A percentile compares a stretch with the other conserved stretches of the same genome.
These are phyloP conservation scores for Alternaria triticina DNA, from an alignment of 2,329 filamentous ascomycete genomes.

Conservation along the genomic window DNA sequence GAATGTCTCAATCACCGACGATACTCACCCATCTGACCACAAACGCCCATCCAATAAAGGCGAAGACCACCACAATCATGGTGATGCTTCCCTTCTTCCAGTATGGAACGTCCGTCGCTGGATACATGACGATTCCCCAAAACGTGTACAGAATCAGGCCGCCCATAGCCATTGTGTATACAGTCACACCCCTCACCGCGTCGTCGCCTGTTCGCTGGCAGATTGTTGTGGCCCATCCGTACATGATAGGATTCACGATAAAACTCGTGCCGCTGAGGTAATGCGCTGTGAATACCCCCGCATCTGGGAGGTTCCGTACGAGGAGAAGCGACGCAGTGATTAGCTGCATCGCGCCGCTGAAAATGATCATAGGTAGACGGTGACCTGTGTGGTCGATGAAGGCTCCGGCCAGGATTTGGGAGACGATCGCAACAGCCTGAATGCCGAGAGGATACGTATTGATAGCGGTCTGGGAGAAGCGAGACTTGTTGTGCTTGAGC, in stretches of 20 bases:
- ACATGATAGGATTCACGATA: slow-evolving; percentile 48
- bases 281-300: slow-evolving; percentile 43
- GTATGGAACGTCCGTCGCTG: slow-evolving; percentile 52
- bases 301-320: slow-evolving; percentile 36
- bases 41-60: slow-evolving; percentile 16
- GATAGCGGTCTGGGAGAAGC: slow-evolving; percentile 52
- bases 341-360: slow-evolving; percentile 41
- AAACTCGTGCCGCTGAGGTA: slow-evolving; percentile 48
- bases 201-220: slow-evolving; percentile 49
- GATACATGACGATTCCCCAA: slow-evolving; percentile 54
- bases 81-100: slow-evolving; percentile 49
- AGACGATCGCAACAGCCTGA: slow-evolving; percentile 61
- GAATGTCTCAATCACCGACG: neutral
- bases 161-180: slow-evolving; percentile 50
- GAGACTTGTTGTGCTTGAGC: slow-evolving; percentile 21
- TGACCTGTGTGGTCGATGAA: slow-evolving; percentile 46
- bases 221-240: slow-evolving; percentile 50
- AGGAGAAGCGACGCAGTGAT: slow-evolving; percentile 41
- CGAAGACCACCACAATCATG: slow-evolving; percentile 39
- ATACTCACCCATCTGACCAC: slow-evolving; percentile 26
- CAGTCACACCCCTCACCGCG: slow-evolving; percentile 47
- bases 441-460: slow-evolving; percentile 66
- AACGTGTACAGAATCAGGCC: slow-evolving; percentile 51
- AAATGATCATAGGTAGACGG: slow-evolving; percentile 42
- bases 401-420: slow-evolving; percentile 46